A percentile compares a stretch with the other conserved stretches of the same genome.
These are phyloP conservation scores for Microcos paniculata DNA, from an alignment of 345 rosid genomes.

Conservation along the genomic window DNA sequence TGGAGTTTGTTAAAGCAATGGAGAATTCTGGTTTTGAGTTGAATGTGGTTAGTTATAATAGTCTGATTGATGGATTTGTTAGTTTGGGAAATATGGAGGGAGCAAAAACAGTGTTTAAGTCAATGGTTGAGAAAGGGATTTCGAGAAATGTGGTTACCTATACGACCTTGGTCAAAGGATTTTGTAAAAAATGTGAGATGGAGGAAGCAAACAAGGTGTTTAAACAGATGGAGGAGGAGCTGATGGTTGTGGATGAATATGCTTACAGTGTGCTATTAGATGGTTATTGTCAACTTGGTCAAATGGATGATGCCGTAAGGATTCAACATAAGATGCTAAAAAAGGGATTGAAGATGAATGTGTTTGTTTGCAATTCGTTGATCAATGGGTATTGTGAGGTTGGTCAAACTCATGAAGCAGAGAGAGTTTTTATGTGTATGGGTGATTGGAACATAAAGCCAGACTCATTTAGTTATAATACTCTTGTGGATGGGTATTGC, in stretches of 20 bases:
- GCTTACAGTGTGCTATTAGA: slow-evolving; percentile 73
- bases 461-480: slow-evolving; percentile 67
- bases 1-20: slow-evolving; percentile 47
- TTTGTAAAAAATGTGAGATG: slow-evolving; percentile 47
- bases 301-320: slow-evolving; percentile 57
- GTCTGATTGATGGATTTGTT: slow-evolving; percentile 77
- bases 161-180: slow-evolving; percentile 63
- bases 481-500: slow-evolving; percentile 78
- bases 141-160: slow-evolving; percentile 48
- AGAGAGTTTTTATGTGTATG: slow-evolving; percentile 40
- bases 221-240: slow-evolving; percentile 32
- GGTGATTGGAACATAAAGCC: slow-evolving; percentile 61
- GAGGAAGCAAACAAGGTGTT: slow-evolving; percentile 63
- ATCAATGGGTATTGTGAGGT: slow-evolving; percentile 78
- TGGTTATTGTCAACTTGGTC: slow-evolving; percentile 71
- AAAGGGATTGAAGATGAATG: slow-evolving; percentile 61
- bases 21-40: slow-evolving; percentile 53
- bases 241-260: slow-evolving; percentile 50
- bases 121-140: slow-evolving; percentile 57
- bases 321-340: slow-evolving; percentile 58
- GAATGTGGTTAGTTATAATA: slow-evolving; percentile 69
- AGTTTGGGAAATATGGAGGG: slow-evolving; percentile 56
- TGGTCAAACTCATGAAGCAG: slow-evolving; percentile 52
- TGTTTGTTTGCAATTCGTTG: slow-evolving; percentile 67
- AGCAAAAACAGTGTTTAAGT: slow-evolving; percentile 34